These are phyloP conservation scores for Pichia heedii DNA, from an alignment of 805 yeast genomes.

Conservation along the genomic window DNA sequence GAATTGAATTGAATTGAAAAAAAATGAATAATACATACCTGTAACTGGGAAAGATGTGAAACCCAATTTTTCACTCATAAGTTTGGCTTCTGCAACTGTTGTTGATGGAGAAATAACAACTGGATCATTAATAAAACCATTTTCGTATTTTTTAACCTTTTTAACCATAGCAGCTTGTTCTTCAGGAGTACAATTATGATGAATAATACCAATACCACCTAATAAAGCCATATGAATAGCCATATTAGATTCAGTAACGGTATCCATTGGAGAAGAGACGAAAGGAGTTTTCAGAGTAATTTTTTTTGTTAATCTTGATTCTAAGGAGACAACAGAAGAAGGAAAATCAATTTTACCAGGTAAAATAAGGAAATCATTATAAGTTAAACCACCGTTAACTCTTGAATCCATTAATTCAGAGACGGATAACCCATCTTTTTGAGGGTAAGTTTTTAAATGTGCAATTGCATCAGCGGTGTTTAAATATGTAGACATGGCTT, in stretches of 20 bases:
- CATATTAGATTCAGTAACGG: conserved; percentile 96
- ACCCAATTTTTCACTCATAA: conserved; percentile 64
- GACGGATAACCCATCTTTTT: conserved; percentile 80
- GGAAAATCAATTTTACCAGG: conserved; percentile 94
- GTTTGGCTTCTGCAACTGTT: conserved; percentile 76
- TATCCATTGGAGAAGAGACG: conserved; percentile 98
- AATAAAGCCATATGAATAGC: conserved; percentile 97
- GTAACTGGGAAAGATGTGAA: conserved; percentile 99
- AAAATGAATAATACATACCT: conserved; percentile 76
- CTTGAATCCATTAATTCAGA: conserved; percentile 82
- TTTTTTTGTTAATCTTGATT: conserved; percentile 82
- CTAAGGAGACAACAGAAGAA: conserved; percentile 66
- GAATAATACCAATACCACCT: conserved; percentile 98
- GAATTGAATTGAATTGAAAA: not conserved
- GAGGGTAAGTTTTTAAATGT: conserved; percentile 52
- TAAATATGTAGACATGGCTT: conserved; percentile 12
- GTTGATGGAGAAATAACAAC: conserved; percentile 68
- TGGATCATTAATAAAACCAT: conserved; percentile 94
- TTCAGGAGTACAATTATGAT: conserved; percentile 93
- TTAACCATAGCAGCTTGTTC: conserved; percentile 98
- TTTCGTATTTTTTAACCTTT: conserved; percentile 93
- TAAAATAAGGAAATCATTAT: conserved; percentile 89
- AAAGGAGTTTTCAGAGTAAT: conserved; percentile 90
- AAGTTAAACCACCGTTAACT: conserved; percentile 91
- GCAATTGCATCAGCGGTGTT: conserved; percentile 58